Evolutionary conservation across 169 alveolate genomes (phyloP), one percentile per base, ranked within the genome.

Genomic region (Perkinsus chesapeaki): DNA sequence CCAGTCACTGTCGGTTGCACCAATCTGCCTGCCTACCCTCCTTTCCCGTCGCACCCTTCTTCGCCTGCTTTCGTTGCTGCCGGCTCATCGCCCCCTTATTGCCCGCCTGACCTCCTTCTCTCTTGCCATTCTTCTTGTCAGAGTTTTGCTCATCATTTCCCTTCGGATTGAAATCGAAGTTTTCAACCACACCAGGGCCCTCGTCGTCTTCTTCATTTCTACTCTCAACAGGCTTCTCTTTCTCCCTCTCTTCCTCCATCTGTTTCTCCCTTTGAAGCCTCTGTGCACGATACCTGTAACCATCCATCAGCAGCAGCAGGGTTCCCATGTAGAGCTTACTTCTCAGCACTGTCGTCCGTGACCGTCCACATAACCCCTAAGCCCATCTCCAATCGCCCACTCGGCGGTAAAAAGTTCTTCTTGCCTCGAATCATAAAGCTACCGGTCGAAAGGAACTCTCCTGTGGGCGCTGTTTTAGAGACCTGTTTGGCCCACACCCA

Each of bases 401-500:
- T 95, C 23, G 99, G 99, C 38, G 96, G 98, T 27, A 98, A 93
- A 93, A 95, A 97, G 96, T 98, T 98, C 95, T 98, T 98, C 95
- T 98, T 98, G 10, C 99, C 99, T 91, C 99, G 95, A 73, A 99
- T 98, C 97, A 98, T 98, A 95, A 98, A 98, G 47, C 98, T 94
- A 27, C 99, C 99, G 48, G 99, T 97, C 38, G 98, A 48, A 90
- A 60, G 39, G 38, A 36, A 98, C 93, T 97, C 98, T 12, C 99
- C 99, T 36, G 99, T 96, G 38, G 99, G 99, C 0, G 99, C 99
- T n/a, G 99, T 97, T 94, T 99, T 98, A 5, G 99, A 96, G 90
- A 99, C 99, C 95, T 99, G 98, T 48, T 97, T 98, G 91, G 98
- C 98, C 93, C 97, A 96, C 36, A 99, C 99, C 99, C 99, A 99